Percentiles rank a stretch among this genome's conserved stretches.
These are phyloP conservation scores for Phytophthora pistaciae DNA, from an alignment of 352 stramenopile genomes.

Conservation along the genomic window DNA sequence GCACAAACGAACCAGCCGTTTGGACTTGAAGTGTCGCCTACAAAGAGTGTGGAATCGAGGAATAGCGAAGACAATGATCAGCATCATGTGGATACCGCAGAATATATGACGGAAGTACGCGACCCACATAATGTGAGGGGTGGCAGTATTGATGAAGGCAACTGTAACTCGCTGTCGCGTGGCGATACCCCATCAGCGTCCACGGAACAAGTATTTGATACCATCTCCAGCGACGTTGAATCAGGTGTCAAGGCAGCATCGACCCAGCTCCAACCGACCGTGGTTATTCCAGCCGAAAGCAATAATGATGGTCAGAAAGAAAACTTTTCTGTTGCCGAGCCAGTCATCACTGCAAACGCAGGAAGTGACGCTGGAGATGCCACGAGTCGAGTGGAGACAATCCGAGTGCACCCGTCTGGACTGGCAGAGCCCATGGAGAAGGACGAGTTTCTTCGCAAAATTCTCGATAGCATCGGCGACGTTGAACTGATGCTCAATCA, in stretches of 20 bases:
- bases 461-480: slow-evolving; percentile 67
- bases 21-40: slow-evolving; percentile 9
- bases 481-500: slow-evolving; percentile 66
- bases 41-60: not conserved
- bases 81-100: not conserved
- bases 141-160: not conserved
- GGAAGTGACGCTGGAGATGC: too few relatives aligned
- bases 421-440: slow-evolving; percentile 34
- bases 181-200: not conserved
- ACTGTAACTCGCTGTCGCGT: not conserved
- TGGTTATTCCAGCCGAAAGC: not conserved
- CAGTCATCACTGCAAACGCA: not conserved
- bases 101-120: not conserved
- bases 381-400: not conserved
- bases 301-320: not conserved
- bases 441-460: slow-evolving; percentile 64
- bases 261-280: not conserved
- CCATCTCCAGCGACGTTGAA: not conserved
- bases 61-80: not conserved
- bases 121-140: not conserved
- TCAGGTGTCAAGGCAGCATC: not conserved
- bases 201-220: not conserved
- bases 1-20: slow-evolving; percentile 32
- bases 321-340: not conserved
- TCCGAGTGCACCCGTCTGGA: not conserved